Conservation (phyloP, 352 stramenopile genomes). For the Globisporangium heterothallicum region DNA sequence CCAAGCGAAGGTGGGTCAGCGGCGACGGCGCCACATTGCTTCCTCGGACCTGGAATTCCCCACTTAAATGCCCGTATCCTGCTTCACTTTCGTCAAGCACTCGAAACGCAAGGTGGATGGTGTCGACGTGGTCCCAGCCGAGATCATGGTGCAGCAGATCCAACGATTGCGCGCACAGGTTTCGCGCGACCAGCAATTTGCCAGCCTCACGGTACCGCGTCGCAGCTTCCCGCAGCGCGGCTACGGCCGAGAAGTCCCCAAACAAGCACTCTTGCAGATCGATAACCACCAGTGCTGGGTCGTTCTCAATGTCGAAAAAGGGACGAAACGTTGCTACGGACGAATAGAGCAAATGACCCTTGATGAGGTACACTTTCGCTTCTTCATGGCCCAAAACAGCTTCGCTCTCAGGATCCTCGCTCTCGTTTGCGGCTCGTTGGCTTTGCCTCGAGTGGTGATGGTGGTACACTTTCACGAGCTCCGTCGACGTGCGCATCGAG, state of each 20-base stretch:
- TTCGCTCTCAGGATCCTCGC: slow-evolving; percentile 20
- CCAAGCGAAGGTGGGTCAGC: slow-evolving; percentile 14
- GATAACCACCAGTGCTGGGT: slow-evolving; percentile 66
- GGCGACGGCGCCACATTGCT: slow-evolving; percentile 7
- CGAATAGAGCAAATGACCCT: slow-evolving; percentile 75
- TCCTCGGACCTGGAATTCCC: slow-evolving; percentile 10
- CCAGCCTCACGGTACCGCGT: slow-evolving; percentile 62
- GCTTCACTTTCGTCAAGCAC: slow-evolving; percentile 13
- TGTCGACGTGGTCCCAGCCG: slow-evolving; percentile 37
- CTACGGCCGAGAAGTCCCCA: slow-evolving; percentile 81
- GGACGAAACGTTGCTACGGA: slow-evolving; percentile 72
- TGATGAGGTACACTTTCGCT: slow-evolving; percentile 72
- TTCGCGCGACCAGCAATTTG: slow-evolving; percentile 68
- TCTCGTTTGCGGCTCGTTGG: slow-evolving; percentile 30
- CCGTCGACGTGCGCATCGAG: slow-evolving; percentile 25
- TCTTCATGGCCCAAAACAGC: slow-evolving; percentile 13
- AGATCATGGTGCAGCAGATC: slow-evolving; percentile 55
- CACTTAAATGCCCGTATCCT: background rate
- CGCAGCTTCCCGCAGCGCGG: slow-evolving; percentile 67
- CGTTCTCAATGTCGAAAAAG: slow-evolving; percentile 63
- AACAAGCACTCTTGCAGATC: slow-evolving; percentile 72
- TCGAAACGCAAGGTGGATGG: slow-evolving; percentile 21
- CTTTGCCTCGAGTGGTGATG: slow-evolving; percentile 11
- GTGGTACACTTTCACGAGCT: slow-evolving; percentile 28
- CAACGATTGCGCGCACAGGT: slow-evolving; percentile 53